These are phyloP conservation scores for Sphaerulina vaccinii DNA, from an alignment of 2,329 filamentous ascomycete species.

Conservation along the genomic window DNA sequence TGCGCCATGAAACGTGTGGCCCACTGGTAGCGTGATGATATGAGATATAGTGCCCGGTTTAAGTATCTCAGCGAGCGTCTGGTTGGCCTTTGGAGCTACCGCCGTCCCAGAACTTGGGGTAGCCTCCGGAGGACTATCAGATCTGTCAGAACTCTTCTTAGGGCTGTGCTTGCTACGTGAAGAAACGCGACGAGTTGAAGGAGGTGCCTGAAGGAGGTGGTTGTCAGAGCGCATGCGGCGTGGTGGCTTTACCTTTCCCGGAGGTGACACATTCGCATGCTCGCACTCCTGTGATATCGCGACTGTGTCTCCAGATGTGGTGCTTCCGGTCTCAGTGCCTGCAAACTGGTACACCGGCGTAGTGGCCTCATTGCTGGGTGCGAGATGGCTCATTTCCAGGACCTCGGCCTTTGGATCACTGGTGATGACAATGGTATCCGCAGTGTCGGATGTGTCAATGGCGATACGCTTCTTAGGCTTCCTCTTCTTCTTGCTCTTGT, in stretches of 20 bases:
- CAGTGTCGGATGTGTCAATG: not conserved
- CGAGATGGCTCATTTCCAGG: slow-evolving; percentile 15
- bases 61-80: slow-evolving; percentile 5
- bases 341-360: slow-evolving; percentile 4
- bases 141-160: slow-evolving; percentile 17
- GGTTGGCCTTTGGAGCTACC: slow-evolving; percentile 1
- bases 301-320: not conserved
- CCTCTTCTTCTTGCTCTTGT: slow-evolving; percentile 18
- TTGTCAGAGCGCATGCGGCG: slow-evolving; percentile 6
- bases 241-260: slow-evolving; percentile 9
- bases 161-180: slow-evolving; percentile 4
- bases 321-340: not conserved
- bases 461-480: slow-evolving; percentile 8
- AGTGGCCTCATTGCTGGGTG: slow-evolving; percentile 10
- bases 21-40: slow-evolving; percentile 1
- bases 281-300: not conserved
- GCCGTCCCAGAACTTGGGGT: slow-evolving; percentile 4
- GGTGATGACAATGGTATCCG: not conserved
- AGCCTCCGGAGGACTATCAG: slow-evolving; percentile 14
- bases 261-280: not conserved
- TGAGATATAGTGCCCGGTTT: slow-evolving; percentile 12
- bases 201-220: slow-evolving; percentile 8
- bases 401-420: slow-evolving; percentile 2
- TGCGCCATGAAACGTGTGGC: not conserved
- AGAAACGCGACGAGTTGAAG: slow-evolving; percentile 1